Percentiles rank a stretch among this genome's conserved stretches.
phyloP scores from a whole-genome alignment of 129 eudicot genomes.

The Flaveria bidentis region DNA sequence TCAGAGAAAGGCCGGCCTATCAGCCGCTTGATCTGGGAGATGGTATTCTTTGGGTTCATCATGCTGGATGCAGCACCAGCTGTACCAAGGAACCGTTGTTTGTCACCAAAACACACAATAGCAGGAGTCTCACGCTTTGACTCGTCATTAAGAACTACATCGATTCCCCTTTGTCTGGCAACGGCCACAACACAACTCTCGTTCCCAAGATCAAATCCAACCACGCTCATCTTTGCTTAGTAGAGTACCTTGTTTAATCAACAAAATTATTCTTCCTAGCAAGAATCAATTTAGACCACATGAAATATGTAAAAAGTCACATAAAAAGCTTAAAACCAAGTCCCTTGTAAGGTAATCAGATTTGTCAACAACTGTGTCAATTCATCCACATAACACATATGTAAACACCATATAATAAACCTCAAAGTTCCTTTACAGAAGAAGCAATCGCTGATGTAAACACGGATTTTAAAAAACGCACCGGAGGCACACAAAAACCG shows the following conservation, averaged over 20 bases:
- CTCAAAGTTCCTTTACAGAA: background rate
- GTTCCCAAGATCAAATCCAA: slow-evolving; percentile 86
- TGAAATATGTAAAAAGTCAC: background rate
- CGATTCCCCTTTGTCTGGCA: slow-evolving; percentile 81
- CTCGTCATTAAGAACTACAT: slow-evolving; percentile 76
- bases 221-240: slow-evolving; percentile 70
- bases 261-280: slow-evolving; percentile 7
- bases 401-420: background rate
- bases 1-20: slow-evolving; percentile 69
- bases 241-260: background rate
- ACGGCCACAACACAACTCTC: slow-evolving; percentile 85
- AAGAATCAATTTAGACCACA: slow-evolving; percentile 19
- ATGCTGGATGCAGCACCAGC: slow-evolving; percentile 77
- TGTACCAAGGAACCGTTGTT: slow-evolving; percentile 80
- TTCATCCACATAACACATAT: background rate
- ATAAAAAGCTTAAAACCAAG: background rate
- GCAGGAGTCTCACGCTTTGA: slow-evolving; percentile 86
- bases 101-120: slow-evolving; percentile 80
- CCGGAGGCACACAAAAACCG: too few species aligned
- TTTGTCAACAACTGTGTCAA: background rate
- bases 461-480: background rate
- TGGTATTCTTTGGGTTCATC: slow-evolving; percentile 83
- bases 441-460: background rate
- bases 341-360: background rate
- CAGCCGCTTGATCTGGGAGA: slow-evolving; percentile 69